These are phyloP conservation scores for Agarophyton chilense DNA, from an alignment of 23 red algal genomes.

Conservation along the genomic window DNA sequence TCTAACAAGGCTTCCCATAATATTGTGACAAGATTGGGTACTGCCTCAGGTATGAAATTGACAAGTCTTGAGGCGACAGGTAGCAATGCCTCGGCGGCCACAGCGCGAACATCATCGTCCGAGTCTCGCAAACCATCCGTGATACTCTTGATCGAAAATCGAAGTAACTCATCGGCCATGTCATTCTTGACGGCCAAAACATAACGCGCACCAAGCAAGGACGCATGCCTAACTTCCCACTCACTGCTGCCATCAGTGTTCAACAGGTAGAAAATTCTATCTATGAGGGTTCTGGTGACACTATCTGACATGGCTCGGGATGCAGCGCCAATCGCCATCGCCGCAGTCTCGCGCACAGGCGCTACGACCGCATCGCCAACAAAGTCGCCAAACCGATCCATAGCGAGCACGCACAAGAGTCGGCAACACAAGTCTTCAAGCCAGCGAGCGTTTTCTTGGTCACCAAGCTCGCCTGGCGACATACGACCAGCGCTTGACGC, in stretches of 20 bases:
- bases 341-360: slow-evolving; percentile 92
- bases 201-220: slow-evolving; percentile 84
- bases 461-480: slow-evolving; percentile 27
- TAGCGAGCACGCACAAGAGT: slow-evolving; percentile 84
- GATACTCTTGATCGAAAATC: slow-evolving; percentile 45
- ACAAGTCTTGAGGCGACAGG: slow-evolving; percentile 55
- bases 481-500: slow-evolving; percentile 64
- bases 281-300: slow-evolving; percentile 37
- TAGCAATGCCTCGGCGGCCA: slow-evolving; percentile 76
- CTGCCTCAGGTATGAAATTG: slow-evolving; percentile 16
- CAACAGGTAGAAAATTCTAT: slow-evolving; percentile 62
- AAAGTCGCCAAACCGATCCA: slow-evolving; percentile 98
- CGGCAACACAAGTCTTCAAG: slow-evolving; percentile 92
- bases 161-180: slow-evolving; percentile 60
- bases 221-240: slow-evolving; percentile 94
- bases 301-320: slow-evolving; percentile 43
- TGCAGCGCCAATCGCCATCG: slow-evolving; percentile 86
- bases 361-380: slow-evolving; percentile 89
- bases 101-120: slow-evolving; percentile 93
- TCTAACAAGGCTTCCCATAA: slow-evolving; percentile 77
- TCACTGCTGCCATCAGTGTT: slow-evolving; percentile 26
- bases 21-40: slow-evolving; percentile 57
- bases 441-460: slow-evolving; percentile 64
- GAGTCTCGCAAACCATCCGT: slow-evolving; percentile 61
- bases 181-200: slow-evolving; percentile 79